Conservation (phyloP, 768 basidiomycete genomes). For the Termitomyces sp. region DNA sequence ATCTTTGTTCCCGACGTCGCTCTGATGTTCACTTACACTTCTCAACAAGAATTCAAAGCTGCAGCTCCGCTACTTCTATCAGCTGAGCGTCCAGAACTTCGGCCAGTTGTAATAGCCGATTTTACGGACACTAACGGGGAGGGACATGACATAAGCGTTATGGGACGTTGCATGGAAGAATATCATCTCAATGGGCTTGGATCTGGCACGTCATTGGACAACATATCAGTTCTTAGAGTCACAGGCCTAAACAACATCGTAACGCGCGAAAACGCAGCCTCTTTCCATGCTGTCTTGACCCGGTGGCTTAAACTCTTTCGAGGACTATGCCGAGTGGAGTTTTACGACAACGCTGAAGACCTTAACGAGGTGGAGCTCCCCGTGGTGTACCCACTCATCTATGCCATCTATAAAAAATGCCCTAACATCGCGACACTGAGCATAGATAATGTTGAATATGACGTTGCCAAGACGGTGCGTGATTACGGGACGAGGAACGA, state of each 20-base stretch:
- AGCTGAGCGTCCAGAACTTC: not conserved
- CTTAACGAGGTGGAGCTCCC: not conserved
- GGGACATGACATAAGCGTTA: not conserved
- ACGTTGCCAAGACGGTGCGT: not conserved
- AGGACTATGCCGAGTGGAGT: not conserved
- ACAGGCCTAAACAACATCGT: not conserved
- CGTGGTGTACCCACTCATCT: not conserved
- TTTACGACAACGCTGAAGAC: not conserved
- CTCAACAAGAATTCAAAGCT: not conserved
- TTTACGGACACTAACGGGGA: not conserved
- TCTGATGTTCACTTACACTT: not conserved
- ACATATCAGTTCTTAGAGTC: not conserved
- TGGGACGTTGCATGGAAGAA: not conserved
- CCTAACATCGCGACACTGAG: not conserved
- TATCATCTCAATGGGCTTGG: slow-evolving; percentile 1
- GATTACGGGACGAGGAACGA: not conserved
- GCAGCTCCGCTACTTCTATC: not conserved
- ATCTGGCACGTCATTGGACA: not conserved
- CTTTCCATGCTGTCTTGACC: not conserved
- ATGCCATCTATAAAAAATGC: not conserved
- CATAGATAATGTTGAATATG: not conserved
- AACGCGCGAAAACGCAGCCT: not conserved
- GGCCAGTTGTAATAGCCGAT: not conserved
- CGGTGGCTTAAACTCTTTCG: not conserved
- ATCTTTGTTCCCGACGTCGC: not conserved